Evolutionary conservation across 345 rosid species (phyloP).

Genomic region (Geranium brycei): DNA sequence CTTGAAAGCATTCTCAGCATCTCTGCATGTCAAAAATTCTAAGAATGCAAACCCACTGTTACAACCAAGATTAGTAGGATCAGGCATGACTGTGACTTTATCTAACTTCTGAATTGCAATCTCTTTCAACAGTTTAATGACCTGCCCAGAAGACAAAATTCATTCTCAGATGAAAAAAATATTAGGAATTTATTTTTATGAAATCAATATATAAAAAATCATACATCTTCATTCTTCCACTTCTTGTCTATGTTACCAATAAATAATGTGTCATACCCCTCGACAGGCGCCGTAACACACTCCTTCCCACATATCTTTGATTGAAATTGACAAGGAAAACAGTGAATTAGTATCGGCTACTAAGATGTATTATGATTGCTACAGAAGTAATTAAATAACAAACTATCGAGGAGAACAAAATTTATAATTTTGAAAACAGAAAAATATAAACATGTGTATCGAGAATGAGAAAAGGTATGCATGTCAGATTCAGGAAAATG

Average conservation of each 20-base stretch:
- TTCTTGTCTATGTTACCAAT: slow-evolving; percentile 24
- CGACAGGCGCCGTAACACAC: slow-evolving; percentile 19
- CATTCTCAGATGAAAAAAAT: neutral
- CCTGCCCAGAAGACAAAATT: slow-evolving; percentile 12
- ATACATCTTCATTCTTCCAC: slow-evolving; percentile 23
- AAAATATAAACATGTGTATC: neutral
- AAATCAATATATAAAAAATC: slow-evolving; percentile 6
- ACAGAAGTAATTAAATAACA: neutral
- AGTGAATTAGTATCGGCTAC: neutral
- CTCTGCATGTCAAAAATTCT: slow-evolving; percentile 22
- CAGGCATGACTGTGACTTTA: slow-evolving; percentile 18
- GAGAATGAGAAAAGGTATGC: neutral
- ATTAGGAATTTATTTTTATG: neutral
- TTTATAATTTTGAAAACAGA: neutral
- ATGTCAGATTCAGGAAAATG: neutral
- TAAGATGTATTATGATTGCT: neutral
- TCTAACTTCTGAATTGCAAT: slow-evolving; percentile 21
- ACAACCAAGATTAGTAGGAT: slow-evolving; percentile 15
- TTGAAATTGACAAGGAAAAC: neutral
- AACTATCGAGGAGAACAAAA: neutral
- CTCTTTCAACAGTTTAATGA: slow-evolving; percentile 13
- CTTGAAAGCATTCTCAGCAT: slow-evolving; percentile 21
- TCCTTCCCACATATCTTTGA: slow-evolving; percentile 21
- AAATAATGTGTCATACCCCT: slow-evolving; percentile 23
- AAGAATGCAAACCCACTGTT: slow-evolving; percentile 26